phyloP scores from a whole-genome alignment of 371 early-diverging fungal species.

The Apophysomyces elegans region DNA sequence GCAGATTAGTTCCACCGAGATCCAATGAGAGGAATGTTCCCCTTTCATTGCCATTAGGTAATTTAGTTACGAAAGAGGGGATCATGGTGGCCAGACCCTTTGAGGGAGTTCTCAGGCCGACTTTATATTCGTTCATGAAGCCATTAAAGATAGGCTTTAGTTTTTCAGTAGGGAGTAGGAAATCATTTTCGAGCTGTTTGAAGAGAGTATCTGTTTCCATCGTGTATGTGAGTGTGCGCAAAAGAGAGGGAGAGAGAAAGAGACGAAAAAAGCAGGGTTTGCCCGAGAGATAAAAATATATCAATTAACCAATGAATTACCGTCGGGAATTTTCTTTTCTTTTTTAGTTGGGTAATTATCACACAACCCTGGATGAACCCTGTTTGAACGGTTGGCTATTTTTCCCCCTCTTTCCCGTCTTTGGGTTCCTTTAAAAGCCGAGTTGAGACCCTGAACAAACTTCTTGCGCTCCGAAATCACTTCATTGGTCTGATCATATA shows the following conservation, averaged over 20 bases:
- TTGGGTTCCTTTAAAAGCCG: background rate
- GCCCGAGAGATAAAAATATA: no score
- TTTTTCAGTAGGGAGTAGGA: constrained; percentile 45
- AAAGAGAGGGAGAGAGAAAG: background rate
- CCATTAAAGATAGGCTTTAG: constrained; percentile 57
- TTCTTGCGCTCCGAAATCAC: background rate
- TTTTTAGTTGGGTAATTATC: no score
- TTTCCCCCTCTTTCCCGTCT: background rate
- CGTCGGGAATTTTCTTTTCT: constrained; percentile 10
- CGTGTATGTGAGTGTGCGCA: background rate
- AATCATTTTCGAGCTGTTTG: constrained; percentile 32
- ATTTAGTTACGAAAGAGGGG: constrained; percentile 83
- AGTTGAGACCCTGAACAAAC: constrained; percentile 7
- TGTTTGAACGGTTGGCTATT: background rate
- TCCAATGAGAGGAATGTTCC: constrained; percentile 90
- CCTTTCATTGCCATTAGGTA: constrained; percentile 85
- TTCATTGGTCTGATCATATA: background rate
- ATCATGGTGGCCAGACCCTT: constrained; percentile 67
- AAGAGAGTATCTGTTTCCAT: constrained; percentile 33
- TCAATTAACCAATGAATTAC: background rate
- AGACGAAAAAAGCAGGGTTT: background rate
- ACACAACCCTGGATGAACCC: constrained; percentile 6
- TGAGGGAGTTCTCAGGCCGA: constrained; percentile 46
- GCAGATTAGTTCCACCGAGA: constrained; percentile 92
- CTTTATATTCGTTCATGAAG: constrained; percentile 45